These are phyloP conservation scores for Tricholoma sp. DNA, from an alignment of 768 basidiomycete genomes.

Conservation along the genomic window DNA sequence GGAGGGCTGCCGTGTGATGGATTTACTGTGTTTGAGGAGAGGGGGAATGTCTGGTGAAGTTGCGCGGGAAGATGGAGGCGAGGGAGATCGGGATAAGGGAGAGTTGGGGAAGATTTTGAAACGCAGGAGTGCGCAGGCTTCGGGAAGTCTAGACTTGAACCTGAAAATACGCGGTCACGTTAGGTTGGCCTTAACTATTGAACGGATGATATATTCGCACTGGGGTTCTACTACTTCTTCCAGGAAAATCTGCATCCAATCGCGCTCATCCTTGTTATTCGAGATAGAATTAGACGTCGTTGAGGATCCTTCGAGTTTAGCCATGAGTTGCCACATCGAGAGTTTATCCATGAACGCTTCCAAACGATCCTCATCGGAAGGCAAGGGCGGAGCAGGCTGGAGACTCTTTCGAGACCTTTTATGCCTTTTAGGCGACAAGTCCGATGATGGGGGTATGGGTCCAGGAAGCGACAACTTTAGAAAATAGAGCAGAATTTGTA, in stretches of 20 bases:
- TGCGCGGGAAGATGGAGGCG: constrained; percentile 24
- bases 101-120: constrained; percentile 63
- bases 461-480: constrained; percentile 61
- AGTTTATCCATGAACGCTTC: constrained; percentile 78
- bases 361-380: constrained; percentile 43
- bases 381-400: constrained; percentile 14
- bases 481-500: constrained; percentile 70
- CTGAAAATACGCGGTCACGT: constrained; percentile 26
- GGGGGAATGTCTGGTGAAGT: constrained; percentile 22
- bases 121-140: constrained; percentile 51
- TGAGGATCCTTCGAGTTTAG: constrained; percentile 23
- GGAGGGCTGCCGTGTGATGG: constrained; percentile 11
- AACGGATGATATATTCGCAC: constrained; percentile 33
- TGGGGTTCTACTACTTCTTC: constrained; percentile 60
- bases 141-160: constrained; percentile 50
- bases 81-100: constrained; percentile 34
- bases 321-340: constrained; percentile 70
- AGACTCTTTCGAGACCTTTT: constrained; percentile 23
- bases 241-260: constrained; percentile 75
- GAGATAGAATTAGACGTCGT: constrained; percentile 9
- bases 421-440: constrained; percentile 36
- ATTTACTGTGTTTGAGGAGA: background rate
- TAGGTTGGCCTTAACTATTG: background rate
- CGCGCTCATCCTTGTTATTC: constrained; percentile 32
- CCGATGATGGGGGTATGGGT: constrained; percentile 34